Percentiles rank a stretch among this genome's conserved stretches.
phyloP scores from a whole-genome alignment of 805 yeast species.

The Cyberlindnera meyerae region DNA sequence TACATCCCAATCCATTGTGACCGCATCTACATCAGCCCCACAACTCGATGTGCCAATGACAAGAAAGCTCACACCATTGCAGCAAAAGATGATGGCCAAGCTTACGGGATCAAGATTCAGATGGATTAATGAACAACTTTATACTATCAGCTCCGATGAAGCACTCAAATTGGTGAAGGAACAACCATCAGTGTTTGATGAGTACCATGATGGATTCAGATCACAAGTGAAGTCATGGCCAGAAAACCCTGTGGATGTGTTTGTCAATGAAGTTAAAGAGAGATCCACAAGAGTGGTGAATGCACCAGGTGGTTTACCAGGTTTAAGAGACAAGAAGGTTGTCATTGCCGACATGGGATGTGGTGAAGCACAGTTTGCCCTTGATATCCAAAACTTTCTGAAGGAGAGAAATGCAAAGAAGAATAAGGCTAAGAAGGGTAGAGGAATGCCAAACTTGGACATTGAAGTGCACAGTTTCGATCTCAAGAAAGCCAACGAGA shows the following conservation, averaged over 20 bases:
- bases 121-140: conserved; percentile 97
- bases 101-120: conserved; percentile 92
- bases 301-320: conserved; percentile 96
- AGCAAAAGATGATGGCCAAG: conserved; percentile 93
- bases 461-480: conserved; percentile 85
- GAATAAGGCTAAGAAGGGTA: conserved; percentile 1
- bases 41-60: conserved; percentile 22
- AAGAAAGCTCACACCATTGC: conserved; percentile 74
- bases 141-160: conserved; percentile 73
- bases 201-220: conserved; percentile 92
- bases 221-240: conserved; percentile 98
- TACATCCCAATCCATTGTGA: not conserved
- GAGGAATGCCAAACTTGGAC: conserved; percentile 38
- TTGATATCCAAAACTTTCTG: conserved; percentile 52
- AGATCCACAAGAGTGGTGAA: conserved; percentile 65
- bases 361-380: conserved; percentile 90
- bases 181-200: conserved; percentile 88
- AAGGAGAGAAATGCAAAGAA: conserved; percentile 32
- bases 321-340: conserved; percentile 48
- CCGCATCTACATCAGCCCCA: conserved; percentile 11
- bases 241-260: conserved; percentile 93
- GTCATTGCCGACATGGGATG: conserved; percentile 98
- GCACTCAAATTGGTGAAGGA: conserved; percentile 69
- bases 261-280: conserved; percentile 63
- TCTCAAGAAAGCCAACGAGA: conserved; percentile 78